Percentiles rank a stretch among this genome's conserved stretches.
phyloP scores from a whole-genome alignment of 2,329 filamentous ascomycete genomes.

The Monilinia laxa region DNA sequence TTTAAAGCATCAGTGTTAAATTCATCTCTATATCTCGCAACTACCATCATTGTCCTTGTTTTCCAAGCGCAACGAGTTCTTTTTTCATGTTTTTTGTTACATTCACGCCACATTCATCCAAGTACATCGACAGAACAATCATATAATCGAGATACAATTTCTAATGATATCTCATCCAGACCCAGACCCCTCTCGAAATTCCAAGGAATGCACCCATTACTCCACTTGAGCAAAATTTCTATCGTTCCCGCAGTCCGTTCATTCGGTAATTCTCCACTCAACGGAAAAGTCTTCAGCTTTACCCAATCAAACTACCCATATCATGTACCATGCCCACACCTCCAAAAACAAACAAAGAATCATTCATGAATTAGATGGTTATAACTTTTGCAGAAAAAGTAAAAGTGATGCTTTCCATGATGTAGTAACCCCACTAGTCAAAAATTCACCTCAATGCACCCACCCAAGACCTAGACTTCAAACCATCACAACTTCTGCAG shows the following conservation, averaged over 20 bases:
- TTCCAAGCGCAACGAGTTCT: too few species aligned
- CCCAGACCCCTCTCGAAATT: too few species aligned
- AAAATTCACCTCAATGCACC: too few species aligned
- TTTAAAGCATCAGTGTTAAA: too few species aligned
- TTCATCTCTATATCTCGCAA: too few species aligned
- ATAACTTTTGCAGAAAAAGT: not conserved
- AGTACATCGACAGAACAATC: not conserved
- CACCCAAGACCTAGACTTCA: not conserved
- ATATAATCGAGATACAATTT: not conserved
- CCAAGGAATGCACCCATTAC: too few species aligned
- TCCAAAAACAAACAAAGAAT: not conserved
- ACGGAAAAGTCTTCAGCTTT: not conserved
- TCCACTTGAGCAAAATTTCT: not conserved
- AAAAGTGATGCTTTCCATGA: not conserved
- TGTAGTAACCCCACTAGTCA: too few species aligned
- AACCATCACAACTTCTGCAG: constrained; percentile 1
- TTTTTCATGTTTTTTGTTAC: not conserved
- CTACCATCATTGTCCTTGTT: too few species aligned
- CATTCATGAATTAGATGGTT: not conserved
- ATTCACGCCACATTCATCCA: not conserved
- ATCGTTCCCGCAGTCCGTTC: not conserved
- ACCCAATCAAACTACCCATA: not conserved
- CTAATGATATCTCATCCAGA: not conserved
- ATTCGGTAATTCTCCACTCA: constrained; percentile 1
- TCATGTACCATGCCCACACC: not conserved